These are phyloP conservation scores for Hypoxylon perforatum DNA, from an alignment of 495 filamentous ascomycete species.

Conservation along the genomic window DNA sequence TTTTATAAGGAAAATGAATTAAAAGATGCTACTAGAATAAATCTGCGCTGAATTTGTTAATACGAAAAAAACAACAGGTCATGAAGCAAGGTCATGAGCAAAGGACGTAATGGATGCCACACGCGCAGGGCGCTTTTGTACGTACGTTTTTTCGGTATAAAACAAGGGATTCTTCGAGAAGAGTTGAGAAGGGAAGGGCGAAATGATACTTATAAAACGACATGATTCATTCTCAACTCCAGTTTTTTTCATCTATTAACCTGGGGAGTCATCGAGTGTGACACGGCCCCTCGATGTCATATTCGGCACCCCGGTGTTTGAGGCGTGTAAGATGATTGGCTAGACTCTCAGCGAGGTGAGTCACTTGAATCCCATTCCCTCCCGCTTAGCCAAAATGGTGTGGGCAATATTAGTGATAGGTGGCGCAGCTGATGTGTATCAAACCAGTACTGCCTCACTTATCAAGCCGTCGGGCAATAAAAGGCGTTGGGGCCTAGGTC, in stretches of 20 bases:
- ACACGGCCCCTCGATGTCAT: conserved; percentile 16
- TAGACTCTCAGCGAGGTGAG: conserved; percentile 19
- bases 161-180: conserved; percentile 21
- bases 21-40: conserved; percentile 8
- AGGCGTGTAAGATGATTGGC: conserved; percentile 42
- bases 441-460: conserved; percentile 22
- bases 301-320: background rate
- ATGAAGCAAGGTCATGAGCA: conserved; percentile 21
- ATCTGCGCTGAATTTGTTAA: background rate
- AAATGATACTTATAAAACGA: conserved; percentile 28
- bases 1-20: conserved; percentile 11
- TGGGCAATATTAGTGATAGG: conserved; percentile 2
- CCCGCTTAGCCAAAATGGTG: conserved; percentile 3
- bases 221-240: conserved; percentile 25
- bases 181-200: conserved; percentile 16
- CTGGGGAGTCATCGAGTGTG: conserved; percentile 25
- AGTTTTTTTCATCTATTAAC: background rate
- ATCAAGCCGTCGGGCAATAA: background rate
- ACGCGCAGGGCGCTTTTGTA: conserved; percentile 26
- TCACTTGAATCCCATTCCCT: conserved; percentile 29
- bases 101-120: conserved; percentile 33
- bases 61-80: conserved; percentile 28
- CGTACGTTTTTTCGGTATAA: conserved; percentile 28
- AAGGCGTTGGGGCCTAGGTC: conserved; percentile 9
- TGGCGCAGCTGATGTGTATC: conserved; percentile 23